Conservation (phyloP, 306 rosid genomes). For the barrel medic (Medicago truncatula) region MtrunA17r5.0-ANR NC_053044.1:50955501-50956000, state of each 20-base stretch:
- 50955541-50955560: not conserved
- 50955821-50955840: conserved; percentile 16
- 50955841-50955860: conserved; percentile 57
- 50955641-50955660: conserved; percentile 18
- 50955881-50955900: conserved; percentile 55
- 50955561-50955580: not conserved
- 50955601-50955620: not conserved
- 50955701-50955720: conserved; percentile 32
- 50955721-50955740: conserved; percentile 28
- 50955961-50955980: conserved; percentile 34
- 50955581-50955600: conserved; percentile 2
- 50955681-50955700: conserved; percentile 37
- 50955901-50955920: conserved; percentile 25
- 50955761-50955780: conserved; percentile 46
- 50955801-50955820: not conserved
- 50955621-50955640: not conserved
- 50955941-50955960: not conserved
- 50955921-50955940: conserved; percentile 41
- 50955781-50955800: conserved; percentile 36
- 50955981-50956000: no score
- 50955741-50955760: conserved; percentile 31
- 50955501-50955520: no score
- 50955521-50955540: no score
- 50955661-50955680: conserved; percentile 32
- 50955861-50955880: conserved; percentile 61